Conservation (phyloP, 768 basidiomycete species). For the Leccinum rimulosum region DNA sequence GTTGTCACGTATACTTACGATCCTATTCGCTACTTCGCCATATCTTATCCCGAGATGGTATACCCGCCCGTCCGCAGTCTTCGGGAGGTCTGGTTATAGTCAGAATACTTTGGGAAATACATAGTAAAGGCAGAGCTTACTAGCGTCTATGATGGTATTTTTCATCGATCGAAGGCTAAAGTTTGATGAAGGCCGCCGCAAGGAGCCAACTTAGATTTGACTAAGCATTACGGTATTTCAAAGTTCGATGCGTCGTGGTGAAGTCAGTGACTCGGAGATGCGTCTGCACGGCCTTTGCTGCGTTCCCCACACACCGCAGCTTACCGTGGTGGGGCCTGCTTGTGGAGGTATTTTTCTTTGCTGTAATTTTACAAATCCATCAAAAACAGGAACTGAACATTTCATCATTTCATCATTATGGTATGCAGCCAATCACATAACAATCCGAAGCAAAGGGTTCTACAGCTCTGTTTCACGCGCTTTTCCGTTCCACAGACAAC, state of each 20-base stretch:
- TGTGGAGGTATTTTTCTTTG: neutral
- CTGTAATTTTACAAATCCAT: neutral
- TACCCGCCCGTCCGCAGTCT: slow-evolving; percentile 67
- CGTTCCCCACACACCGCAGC: slow-evolving; percentile 1
- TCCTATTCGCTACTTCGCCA: slow-evolving; percentile 80
- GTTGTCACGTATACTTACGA: slow-evolving; percentile 42
- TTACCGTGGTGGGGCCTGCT: neutral
- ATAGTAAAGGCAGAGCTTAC: slow-evolving; percentile 40
- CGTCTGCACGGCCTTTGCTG: neutral
- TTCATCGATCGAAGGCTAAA: slow-evolving; percentile 45
- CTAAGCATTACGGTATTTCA: slow-evolving; percentile 11
- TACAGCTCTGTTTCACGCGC: neutral
- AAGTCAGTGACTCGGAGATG: too few species aligned
- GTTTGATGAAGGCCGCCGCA: neutral
- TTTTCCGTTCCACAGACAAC: neutral
- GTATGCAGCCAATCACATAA: neutral
- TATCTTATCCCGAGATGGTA: slow-evolving; percentile 75
- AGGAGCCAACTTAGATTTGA: neutral
- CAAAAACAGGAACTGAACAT: neutral
- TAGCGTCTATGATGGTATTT: slow-evolving; percentile 61
- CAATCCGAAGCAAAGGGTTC: neutral
- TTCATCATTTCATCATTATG: neutral
- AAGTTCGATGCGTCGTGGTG: neutral
- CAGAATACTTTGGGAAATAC: neutral
- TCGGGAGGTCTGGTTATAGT: slow-evolving; percentile 61